phyloP scores from a whole-genome alignment of 768 basidiomycete species.

The Amanita rubescens region DNA sequence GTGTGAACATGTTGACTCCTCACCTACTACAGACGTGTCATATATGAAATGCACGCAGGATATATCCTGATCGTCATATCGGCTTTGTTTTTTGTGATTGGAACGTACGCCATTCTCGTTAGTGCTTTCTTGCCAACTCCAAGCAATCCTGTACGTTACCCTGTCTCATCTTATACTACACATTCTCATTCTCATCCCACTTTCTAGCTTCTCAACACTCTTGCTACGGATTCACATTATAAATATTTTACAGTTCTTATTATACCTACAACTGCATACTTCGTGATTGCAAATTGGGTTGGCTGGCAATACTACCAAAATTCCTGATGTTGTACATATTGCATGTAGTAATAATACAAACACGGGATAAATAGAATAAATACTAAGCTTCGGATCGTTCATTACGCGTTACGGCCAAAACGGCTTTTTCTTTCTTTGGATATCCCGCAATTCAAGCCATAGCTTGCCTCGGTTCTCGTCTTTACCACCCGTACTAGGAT shows the following conservation, averaged over 20 bases:
- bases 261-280: constrained; percentile 77
- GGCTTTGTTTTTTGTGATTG: constrained; percentile 45
- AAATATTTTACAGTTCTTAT: constrained; percentile 79
- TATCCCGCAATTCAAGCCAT: constrained; percentile 49
- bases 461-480: constrained; percentile 36
- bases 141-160: constrained; percentile 41
- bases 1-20: background rate
- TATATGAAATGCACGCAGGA: constrained; percentile 20
- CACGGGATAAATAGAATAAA: constrained; percentile 14
- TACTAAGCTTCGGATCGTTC: background rate
- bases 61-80: constrained; percentile 41
- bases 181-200: background rate
- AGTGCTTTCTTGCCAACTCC: constrained; percentile 54
- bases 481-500: constrained; percentile 23
- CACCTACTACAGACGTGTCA: background rate
- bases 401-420: constrained; percentile 29
- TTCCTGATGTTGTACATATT: constrained; percentile 41
- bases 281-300: constrained; percentile 97
- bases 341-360: background rate
- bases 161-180: background rate
- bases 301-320: constrained; percentile 97
- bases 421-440: constrained; percentile 40
- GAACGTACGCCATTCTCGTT: constrained; percentile 57
- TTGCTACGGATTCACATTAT: constrained; percentile 78
- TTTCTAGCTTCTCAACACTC: constrained; percentile 52